Base-by-base conservation (phyloP, 352 stramenopile genomes). In the Phytopythium kandeliae region DNA sequence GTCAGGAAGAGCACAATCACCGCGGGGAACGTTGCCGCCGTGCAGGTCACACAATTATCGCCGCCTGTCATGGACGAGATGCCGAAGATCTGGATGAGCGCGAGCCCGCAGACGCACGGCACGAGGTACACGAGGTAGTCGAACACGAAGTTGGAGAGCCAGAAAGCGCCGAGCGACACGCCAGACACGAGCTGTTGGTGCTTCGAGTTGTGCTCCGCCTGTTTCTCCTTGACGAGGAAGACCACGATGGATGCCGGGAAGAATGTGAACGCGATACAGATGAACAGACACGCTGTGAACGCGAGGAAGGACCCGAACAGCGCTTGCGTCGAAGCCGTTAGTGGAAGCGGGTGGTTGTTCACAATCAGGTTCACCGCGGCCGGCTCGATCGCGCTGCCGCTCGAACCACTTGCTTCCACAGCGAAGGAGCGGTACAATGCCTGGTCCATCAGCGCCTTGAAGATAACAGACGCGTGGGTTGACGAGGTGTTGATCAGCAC, bases 131-230 rank as follows among this genome's bases (percentile, higher is more conserved):
- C 85, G 24, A 94, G 48, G 31, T 96, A 71, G 63, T 98, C 94
- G 81, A 91, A 98, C 9, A 95, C 44, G 51, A 88, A 97, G 36
- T 96, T 98, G 25, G 91, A 89, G n/a, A 97, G 31, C 96, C 96
- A 99, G 57, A 98, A 99, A 0, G 89, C 85, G 0, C 56, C 62
- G 17, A 98, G 67, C 30, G 81, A 84, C 0, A 98, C 93, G 9
- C 96, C 96, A 0, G 85, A 96, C 10, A 99, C 93, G 53, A 74
- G 82, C 65, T 97, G 90, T 57, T 97, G 83, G 72, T 99, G 96
- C 63, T 98, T 98, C 1, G 94, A 89, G 62, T 98, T 98, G 65
- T 78, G 68, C 16, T 54, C 53, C 7, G 83, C 74, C 53, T 97
- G 80, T 50, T 71, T 76, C 60, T 99, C 96, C 49, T 96, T 87